Conservation (phyloP, 2,329 filamentous ascomycete species). For the Domatiomyces globalis region DNA sequence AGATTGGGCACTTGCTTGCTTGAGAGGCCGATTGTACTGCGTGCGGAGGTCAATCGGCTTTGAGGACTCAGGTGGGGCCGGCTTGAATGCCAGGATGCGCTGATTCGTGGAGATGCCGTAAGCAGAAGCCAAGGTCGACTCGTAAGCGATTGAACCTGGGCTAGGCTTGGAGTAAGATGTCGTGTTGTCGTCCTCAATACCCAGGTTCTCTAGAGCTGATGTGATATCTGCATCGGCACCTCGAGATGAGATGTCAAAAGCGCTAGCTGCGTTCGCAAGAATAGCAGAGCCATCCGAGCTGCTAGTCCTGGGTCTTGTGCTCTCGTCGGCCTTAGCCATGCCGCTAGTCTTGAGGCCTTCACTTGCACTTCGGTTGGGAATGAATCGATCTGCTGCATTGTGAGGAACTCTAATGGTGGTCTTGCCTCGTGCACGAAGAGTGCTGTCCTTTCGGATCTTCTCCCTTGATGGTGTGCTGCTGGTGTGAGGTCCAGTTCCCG, state of each 20-base stretch:
- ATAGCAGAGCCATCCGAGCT: conserved; percentile 57
- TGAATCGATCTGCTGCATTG: conserved; percentile 82
- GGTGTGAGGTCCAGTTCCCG: conserved; percentile 54
- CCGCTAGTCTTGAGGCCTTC: conserved; percentile 72
- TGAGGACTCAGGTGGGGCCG: conserved; percentile 89
- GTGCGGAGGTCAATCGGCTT: conserved; percentile 95
- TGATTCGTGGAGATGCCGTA: conserved; percentile 90
- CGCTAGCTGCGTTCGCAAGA: conserved; percentile 58
- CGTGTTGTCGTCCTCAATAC: conserved; percentile 57
- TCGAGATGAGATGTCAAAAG: conserved; percentile 48
- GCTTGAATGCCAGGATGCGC: conserved; percentile 96
- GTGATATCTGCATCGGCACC: conserved; percentile 59
- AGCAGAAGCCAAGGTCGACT: conserved; percentile 76
- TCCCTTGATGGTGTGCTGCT: conserved; percentile 44
- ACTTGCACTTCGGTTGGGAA: conserved; percentile 82
- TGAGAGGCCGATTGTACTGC: conserved; percentile 95
- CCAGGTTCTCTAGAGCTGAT: conserved; percentile 65
- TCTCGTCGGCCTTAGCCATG: conserved; percentile 72
- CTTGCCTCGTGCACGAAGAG: conserved; percentile 43
- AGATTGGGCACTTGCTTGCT: conserved; percentile 55
- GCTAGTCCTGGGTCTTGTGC: conserved; percentile 58
- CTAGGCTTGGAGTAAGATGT: conserved; percentile 59
- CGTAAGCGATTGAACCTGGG: conserved; percentile 78
- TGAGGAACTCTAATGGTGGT: conserved; percentile 54
- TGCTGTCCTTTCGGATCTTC: conserved; percentile 41